Evolutionary conservation across 1,284 basidiomycete species (phyloP).

Genomic region (Neotropicomus parvogracilis): DNA sequence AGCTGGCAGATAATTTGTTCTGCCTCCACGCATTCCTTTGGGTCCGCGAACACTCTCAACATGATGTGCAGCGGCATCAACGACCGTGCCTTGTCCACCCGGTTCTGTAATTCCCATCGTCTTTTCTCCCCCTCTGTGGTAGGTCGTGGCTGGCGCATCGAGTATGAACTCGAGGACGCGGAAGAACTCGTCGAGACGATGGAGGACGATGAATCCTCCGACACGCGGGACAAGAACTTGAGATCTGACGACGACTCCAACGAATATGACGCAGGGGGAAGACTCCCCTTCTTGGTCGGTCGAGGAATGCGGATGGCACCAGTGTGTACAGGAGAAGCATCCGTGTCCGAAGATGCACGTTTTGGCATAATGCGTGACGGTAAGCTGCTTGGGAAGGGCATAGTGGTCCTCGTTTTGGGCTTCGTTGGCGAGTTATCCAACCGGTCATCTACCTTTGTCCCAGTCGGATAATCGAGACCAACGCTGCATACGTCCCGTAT

Average conservation of each 20-base stretch:
- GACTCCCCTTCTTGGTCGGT: constrained; percentile 19
- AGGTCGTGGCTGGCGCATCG: constrained; percentile 6
- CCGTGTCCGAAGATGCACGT: constrained; percentile 28
- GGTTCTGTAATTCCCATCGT: constrained; percentile 52
- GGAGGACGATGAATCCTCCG: constrained; percentile 23
- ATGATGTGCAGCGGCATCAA: constrained; percentile 52
- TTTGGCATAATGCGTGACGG: constrained; percentile 10
- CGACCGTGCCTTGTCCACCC: constrained; percentile 57
- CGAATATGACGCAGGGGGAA: constrained; percentile 28
- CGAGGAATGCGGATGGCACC: constrained; percentile 13
- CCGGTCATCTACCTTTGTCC: constrained; percentile 34
- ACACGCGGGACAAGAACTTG: constrained; percentile 11
- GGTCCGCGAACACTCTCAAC: constrained; percentile 62
- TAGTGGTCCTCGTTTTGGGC: constrained; percentile 5
- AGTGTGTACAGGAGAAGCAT: constrained; percentile 8
- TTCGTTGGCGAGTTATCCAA: constrained; percentile 21
- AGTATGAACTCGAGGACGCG: constrained; percentile 18
- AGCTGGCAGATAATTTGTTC: constrained; percentile 34
- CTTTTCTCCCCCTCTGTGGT: constrained; percentile 52
- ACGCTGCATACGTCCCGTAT: constrained; percentile 64
- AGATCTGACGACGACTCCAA: constrained; percentile 10
- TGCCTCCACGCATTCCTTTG: constrained; percentile 64
- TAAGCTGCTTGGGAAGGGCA: constrained; percentile 4
- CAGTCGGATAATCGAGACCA: constrained; percentile 57
- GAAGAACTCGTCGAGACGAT: constrained; percentile 22